phyloP scores from a whole-genome alignment of 169 alveolate species.

The Hammondia hammondi region DNA sequence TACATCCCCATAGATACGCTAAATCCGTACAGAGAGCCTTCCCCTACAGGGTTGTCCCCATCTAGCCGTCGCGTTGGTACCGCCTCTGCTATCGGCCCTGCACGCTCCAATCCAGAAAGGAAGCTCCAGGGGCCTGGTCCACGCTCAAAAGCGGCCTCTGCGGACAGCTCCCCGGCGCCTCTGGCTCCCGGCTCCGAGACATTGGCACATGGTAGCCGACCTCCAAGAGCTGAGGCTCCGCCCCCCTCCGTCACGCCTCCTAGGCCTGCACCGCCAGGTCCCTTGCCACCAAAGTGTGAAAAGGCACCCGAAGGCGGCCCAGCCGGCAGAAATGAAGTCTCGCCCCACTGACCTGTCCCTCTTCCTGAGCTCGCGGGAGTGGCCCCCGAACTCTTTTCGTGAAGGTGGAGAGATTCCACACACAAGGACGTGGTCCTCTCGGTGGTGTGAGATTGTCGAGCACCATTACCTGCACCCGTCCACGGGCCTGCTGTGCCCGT shows the following conservation, averaged over 20 bases:
- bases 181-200: background rate
- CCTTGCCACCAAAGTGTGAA: background rate
- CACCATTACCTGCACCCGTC: too few species aligned
- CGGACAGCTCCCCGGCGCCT: background rate
- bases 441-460: too few species aligned
- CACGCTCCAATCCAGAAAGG: background rate
- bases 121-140: background rate
- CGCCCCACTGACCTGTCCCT: background rate
- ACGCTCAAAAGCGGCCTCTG: background rate
- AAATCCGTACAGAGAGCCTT: slow-evolving; percentile 26
- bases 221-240: background rate
- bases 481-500: too few species aligned
- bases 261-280: background rate
- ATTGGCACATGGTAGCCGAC: background rate
- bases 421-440: background rate
- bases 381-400: background rate
- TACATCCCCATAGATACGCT: slow-evolving; percentile 54
- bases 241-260: background rate
- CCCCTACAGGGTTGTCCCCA: background rate
- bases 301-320: background rate
- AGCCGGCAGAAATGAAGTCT: background rate
- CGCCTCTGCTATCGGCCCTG: background rate
- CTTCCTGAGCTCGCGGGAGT: background rate
- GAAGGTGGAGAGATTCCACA: background rate
- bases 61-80: background rate